These are phyloP conservation scores for Alternaria sp. DNA, from an alignment of 2,329 filamentous ascomycete genomes.

Conservation along the genomic window DNA sequence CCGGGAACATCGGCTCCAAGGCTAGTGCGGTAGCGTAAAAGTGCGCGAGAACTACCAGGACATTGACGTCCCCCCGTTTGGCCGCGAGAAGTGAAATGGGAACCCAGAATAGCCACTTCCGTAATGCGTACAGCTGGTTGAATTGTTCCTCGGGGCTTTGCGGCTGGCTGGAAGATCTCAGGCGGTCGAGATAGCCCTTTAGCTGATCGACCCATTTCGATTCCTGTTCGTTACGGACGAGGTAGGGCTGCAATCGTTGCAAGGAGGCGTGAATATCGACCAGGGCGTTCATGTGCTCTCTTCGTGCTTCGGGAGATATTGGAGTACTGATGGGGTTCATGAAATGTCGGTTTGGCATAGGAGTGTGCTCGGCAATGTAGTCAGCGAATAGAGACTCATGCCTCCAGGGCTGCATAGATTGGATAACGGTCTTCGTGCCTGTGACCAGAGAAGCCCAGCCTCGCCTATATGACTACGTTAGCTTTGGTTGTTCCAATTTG, in stretches of 20 bases:
- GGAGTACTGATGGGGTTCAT: conserved; percentile 74
- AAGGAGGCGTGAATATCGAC: conserved; percentile 53
- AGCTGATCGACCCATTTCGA: conserved; percentile 59
- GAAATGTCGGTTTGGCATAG: conserved; percentile 46
- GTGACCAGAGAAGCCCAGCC: conserved; percentile 94
- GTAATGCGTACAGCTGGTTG: conserved; percentile 83
- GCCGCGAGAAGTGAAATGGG: conserved; percentile 84
- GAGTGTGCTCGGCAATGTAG: conserved; percentile 79
- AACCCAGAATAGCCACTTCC: conserved; percentile 96
- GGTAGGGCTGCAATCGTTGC: conserved; percentile 54
- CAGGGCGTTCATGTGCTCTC: conserved; percentile 63
- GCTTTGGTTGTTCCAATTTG: neutral
- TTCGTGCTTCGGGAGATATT: conserved; percentile 61
- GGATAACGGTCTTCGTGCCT: conserved; percentile 87
- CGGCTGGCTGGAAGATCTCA: conserved; percentile 52
- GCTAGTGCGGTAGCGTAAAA: conserved; percentile 89
- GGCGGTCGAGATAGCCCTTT: conserved; percentile 56
- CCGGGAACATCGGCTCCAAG: conserved; percentile 89
- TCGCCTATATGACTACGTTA: conserved; percentile 65
- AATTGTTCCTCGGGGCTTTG: conserved; percentile 80
- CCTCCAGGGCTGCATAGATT: conserved; percentile 91
- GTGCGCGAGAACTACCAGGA: conserved; percentile 85
- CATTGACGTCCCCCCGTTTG: conserved; percentile 76
- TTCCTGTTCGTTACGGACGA: conserved; percentile 56
- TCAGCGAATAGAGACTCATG: conserved; percentile 86